Evolutionary conservation across 106 monocot species (phyloP).

Genomic region (Phalaenopsis equestris): DNA sequence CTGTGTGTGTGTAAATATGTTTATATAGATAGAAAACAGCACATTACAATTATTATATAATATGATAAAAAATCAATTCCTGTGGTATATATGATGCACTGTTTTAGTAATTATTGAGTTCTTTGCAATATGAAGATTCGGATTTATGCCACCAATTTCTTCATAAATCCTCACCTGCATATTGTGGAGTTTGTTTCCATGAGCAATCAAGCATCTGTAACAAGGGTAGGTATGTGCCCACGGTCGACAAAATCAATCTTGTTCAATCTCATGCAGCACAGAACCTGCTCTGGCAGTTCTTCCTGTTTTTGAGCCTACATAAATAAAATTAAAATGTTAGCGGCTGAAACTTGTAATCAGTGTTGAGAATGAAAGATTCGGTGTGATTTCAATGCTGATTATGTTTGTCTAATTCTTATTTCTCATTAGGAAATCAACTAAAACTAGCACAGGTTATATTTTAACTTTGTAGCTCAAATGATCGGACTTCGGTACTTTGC

Average conservation of each 20-base stretch:
- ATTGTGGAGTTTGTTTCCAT: background rate
- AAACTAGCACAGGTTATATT: background rate
- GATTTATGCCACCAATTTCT: background rate
- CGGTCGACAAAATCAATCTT: slow-evolving; percentile 52
- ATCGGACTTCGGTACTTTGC: no score
- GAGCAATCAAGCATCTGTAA: slow-evolving; percentile 14
- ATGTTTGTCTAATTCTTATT: background rate
- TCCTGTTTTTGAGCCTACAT: slow-evolving; percentile 58
- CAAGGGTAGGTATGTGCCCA: slow-evolving; percentile 54
- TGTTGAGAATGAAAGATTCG: no score
- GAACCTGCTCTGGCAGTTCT: slow-evolving; percentile 60
- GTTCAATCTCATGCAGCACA: slow-evolving; percentile 65
- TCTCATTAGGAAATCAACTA: background rate
- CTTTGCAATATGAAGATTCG: background rate
- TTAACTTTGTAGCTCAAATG: background rate
- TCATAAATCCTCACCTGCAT: background rate
- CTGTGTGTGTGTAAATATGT: no score
- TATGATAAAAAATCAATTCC: background rate
- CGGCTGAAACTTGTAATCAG: no score
- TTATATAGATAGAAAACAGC: no score
- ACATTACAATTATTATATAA: background rate
- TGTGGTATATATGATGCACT: background rate
- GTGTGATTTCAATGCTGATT: no score
- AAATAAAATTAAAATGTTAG: background rate
- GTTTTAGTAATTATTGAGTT: background rate